phyloP scores from a whole-genome alignment of 2,329 filamentous ascomycete genomes.

The Diaporthe nobilis region DNA sequence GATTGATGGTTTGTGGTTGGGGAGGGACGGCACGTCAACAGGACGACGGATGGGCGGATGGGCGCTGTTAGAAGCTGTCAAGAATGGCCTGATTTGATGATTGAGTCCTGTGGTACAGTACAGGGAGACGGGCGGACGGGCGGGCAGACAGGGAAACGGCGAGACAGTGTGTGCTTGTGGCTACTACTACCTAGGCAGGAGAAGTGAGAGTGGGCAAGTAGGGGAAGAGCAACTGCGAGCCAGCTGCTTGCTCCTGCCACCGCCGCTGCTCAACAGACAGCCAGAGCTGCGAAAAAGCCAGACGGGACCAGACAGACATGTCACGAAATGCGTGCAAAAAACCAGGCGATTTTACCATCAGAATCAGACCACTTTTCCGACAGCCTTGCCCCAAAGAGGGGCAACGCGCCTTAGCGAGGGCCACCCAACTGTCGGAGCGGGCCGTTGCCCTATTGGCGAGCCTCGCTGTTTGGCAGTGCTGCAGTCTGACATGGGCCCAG shows the following conservation, averaged over 20 bases:
- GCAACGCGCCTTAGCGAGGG: conserved; percentile 30
- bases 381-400: conserved; percentile 36
- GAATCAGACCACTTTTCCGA: conserved; percentile 38
- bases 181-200: conserved; percentile 3
- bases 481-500: conserved; percentile 15
- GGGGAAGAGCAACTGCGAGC: background rate
- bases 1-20: conserved; percentile 20
- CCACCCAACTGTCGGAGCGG: conserved; percentile 21
- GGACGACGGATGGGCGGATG: conserved; percentile 7
- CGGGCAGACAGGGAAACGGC: background rate
- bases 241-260: background rate
- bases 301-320: conserved; percentile 16
- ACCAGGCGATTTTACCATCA: conserved; percentile 35
- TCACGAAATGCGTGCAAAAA: conserved; percentile 30
- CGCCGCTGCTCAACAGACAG: background rate
- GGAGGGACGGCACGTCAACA: conserved; percentile 6
- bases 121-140: background rate
- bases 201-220: conserved; percentile 14
- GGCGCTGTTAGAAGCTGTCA: conserved; percentile 18
- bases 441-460: conserved; percentile 32
- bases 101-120: conserved; percentile 22
- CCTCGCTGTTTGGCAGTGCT: conserved; percentile 13
- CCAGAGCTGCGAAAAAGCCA: conserved; percentile 3
- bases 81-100: conserved; percentile 26
- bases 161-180: background rate